Evolutionary conservation across 2,329 filamentous ascomycete genomes (phyloP), one percentile per base, ranked within the genome.

Genomic region (Calonectria crousiana): DNA sequence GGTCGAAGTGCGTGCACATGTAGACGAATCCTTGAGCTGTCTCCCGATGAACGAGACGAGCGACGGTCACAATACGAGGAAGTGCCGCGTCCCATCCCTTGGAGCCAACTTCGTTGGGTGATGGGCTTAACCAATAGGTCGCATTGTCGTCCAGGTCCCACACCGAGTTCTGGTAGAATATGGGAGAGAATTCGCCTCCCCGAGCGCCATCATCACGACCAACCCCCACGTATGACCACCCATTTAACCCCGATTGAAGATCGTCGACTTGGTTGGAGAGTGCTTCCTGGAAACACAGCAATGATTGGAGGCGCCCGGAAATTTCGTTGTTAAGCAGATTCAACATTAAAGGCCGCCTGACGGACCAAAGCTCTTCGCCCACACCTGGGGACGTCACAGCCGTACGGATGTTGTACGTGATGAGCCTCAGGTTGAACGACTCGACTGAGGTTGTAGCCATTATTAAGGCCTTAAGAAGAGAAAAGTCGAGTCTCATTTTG

Each of bases 251-350:
- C 28, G 66, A 47, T 60, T 90, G 83, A 52, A 94, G 87, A 76
- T 93, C 91, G 18, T 84, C 53, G 3, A 94, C 85, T 78, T 94
- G 93, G 4, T 81, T 79, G 77, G 91, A 85, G 6, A 93, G 87
- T 10, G 91, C 92, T 85, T 94, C 93, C 82, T 94, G 93, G 30
- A 94, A 86, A 74, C 92, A 93, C 67, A 94, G 84, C 73, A 95
- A 89, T 1, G 87, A 82, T 4, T 83, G 84, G 0, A 85, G 82
- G 14, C 87, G 86, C 69, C 86, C 84, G 0, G 86, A 80, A 0
- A 89, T 88, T 74, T 89, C 85, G 78, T 88, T 89, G 56, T 86
- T 84, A 2, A 93, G 84, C 78, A 91, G 88, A 18, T 87, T 85
- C 74, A 89, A 84, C 10, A 93, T 84, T 44, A 86, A 84, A 2